These are phyloP conservation scores for Lasiodiplodia gonubiensis DNA, from an alignment of 2,329 filamentous ascomycete genomes.

Conservation along the genomic window DNA sequence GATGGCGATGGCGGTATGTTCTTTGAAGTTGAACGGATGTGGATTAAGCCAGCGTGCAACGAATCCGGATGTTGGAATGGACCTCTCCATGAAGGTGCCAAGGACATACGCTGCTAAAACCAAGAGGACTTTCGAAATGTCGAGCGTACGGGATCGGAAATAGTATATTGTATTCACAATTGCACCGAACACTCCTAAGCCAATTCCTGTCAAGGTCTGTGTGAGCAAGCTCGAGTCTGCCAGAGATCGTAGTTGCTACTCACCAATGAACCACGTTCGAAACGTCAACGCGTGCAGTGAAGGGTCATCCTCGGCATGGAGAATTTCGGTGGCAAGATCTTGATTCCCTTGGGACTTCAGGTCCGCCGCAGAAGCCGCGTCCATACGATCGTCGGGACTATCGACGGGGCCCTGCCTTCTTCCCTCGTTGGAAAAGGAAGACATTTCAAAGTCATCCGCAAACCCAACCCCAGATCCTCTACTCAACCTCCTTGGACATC, in stretches of 20 bases:
- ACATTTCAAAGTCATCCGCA: conserved; percentile 1
- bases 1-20: conserved; percentile 38
- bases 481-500: conserved; percentile 4
- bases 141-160: conserved; percentile 56
- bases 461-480: conserved; percentile 6
- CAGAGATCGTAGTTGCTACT: background rate
- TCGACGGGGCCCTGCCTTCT: background rate
- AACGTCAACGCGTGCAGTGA: conserved; percentile 14
- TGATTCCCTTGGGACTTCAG: background rate
- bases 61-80: conserved; percentile 43
- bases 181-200: background rate
- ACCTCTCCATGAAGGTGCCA: conserved; percentile 47
- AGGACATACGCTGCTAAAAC: conserved; percentile 53
- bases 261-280: conserved; percentile 23
- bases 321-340: conserved; percentile 5
- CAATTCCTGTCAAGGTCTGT: background rate
- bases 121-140: conserved; percentile 53
- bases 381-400: background rate
- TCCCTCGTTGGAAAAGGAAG: background rate
- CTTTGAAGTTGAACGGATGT: conserved; percentile 44
- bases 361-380: background rate
- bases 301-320: conserved; percentile 19
- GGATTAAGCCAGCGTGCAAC: conserved; percentile 48
- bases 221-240: background rate
- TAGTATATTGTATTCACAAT: conserved; percentile 46